Evolutionary conservation across 257 asterid genomes (phyloP), one percentile per base, ranked within the genome.

Genomic region (Solanum appendiculatum): DNA sequence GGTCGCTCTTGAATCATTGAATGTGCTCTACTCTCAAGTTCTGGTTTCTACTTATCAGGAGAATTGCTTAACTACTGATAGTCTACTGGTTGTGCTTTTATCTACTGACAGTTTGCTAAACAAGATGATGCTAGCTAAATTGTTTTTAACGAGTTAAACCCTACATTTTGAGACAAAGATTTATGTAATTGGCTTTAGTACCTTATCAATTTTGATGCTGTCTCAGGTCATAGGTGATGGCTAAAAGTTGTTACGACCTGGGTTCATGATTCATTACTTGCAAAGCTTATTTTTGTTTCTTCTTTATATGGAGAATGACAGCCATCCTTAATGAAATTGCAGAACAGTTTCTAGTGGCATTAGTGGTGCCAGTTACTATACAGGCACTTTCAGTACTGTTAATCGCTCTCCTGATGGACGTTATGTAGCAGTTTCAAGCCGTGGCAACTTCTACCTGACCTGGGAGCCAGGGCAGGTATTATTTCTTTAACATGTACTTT

Each of bases 381-480:
- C 99, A 14, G 99, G 99, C 69, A 95, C 99, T 68, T 97, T 97
- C 88, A 95, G 93, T 89, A 89, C 96, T 23, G 98, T 97, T 69
- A 96, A 94, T 88, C 98, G 99, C 89, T 97, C 99, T 74, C 99
- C 98, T 46, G 98, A 97, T 23, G 99, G 99, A 86, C 94, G 93
- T 85, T 97, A 97, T 91, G 98, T 97, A 84, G 99, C 99, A 85
- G 99, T 96, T 86, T 97, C 99, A 89, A 97, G 99, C 92, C 99
- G 99, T 63, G 99, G 99, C 73, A 97, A 97, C 94, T 97, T 97
- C 93, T 97, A 91, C 86, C 89, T 97, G 94, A 97, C 99, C 82
- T 97, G 99, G 99, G 96, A 97, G 89, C 99, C 99, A 42, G 99
- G 99, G 87, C 99, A 97, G 99, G 99, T 97, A 87, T 87, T 88